These are phyloP conservation scores for Solanum chiquidenum DNA, from an alignment of 257 asterid genomes.

Conservation along the genomic window DNA sequence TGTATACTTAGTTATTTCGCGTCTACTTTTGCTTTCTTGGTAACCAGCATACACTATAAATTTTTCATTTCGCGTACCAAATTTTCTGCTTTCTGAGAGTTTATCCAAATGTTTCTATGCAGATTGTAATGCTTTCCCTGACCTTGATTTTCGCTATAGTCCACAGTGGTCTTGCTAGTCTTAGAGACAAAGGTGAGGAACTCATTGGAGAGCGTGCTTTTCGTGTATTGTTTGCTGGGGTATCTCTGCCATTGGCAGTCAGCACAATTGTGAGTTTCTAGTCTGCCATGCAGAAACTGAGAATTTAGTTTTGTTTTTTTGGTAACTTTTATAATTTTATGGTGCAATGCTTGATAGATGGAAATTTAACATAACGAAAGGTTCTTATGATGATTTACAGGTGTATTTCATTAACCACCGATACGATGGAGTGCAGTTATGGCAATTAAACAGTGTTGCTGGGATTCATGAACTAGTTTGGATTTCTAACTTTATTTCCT, in stretches of 20 bases:
- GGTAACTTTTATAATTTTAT: not conserved
- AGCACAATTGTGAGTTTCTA: slow-evolving; percentile 76
- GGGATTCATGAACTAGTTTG: slow-evolving; percentile 70
- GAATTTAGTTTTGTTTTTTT: not conserved
- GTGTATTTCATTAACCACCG: slow-evolving; percentile 94
- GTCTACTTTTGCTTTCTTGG: not conserved
- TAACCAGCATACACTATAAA: not conserved
- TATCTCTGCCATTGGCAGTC: slow-evolving; percentile 87
- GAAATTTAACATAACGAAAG: not conserved
- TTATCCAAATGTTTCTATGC: slow-evolving; percentile 11
- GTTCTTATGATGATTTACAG: slow-evolving; percentile 24
- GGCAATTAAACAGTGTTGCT: slow-evolving; percentile 81
- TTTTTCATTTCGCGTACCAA: not conserved
- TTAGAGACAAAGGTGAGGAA: slow-evolving; percentile 93
- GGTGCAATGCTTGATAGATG: not conserved
- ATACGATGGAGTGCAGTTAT: slow-evolving; percentile 89
- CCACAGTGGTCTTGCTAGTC: slow-evolving; percentile 97
- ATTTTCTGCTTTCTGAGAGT: not conserved
- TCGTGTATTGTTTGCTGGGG: slow-evolving; percentile 94
- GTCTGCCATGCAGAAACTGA: not conserved
- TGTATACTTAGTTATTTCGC: not conserved
- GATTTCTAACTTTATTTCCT: slow-evolving; percentile 66
- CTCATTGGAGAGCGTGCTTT: slow-evolving; percentile 90
- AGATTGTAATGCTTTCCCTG: slow-evolving; percentile 72
- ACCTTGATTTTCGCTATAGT: slow-evolving; percentile 68